A percentile compares a stretch with the other conserved stretches of the same genome.
Conservation (phyloP, 2,329 filamentous ascomycete genomes). For the Aspergillus fructus region DNA sequence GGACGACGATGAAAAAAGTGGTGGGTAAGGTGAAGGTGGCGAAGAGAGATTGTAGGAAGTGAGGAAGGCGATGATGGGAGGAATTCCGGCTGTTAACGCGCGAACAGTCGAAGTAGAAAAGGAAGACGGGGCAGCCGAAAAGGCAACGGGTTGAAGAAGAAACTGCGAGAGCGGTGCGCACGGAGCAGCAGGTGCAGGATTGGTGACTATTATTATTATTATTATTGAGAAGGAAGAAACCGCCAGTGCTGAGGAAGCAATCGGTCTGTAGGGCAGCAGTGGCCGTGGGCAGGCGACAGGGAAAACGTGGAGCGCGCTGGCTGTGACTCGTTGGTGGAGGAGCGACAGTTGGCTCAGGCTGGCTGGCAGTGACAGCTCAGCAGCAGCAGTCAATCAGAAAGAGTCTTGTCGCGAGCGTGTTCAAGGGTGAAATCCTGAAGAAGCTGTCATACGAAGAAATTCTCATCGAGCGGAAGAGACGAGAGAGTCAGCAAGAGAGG, state of each 20-base stretch:
- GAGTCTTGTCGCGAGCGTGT: background rate
- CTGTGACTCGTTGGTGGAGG: conserved; percentile 15
- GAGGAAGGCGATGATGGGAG: background rate
- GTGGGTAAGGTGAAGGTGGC: background rate
- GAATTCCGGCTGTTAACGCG: conserved; percentile 7
- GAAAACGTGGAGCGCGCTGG: conserved; percentile 24
- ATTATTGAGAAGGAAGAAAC: background rate
- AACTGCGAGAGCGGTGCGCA: conserved; percentile 9
- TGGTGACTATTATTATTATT: conserved; percentile 2
- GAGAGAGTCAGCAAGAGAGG: background rate
- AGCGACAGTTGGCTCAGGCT: conserved; percentile 17
- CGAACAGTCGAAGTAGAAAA: background rate
- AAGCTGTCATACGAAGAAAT: background rate
- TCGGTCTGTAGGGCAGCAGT: conserved; percentile 7
- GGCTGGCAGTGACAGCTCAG: background rate
- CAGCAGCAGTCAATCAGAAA: background rate
- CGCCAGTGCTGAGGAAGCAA: conserved; percentile 4
- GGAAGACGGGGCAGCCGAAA: conserved; percentile 21
- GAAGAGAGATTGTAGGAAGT: background rate
- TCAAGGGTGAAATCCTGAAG: background rate
- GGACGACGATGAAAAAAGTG: background rate
- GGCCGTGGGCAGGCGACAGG: conserved; percentile 10
- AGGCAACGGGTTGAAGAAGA: conserved; percentile 3
- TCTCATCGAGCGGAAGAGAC: background rate
- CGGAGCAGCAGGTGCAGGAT: conserved; percentile 15